Base-by-base conservation (phyloP, 345 rosid species). In the Noccaea bulbosa region DNA sequence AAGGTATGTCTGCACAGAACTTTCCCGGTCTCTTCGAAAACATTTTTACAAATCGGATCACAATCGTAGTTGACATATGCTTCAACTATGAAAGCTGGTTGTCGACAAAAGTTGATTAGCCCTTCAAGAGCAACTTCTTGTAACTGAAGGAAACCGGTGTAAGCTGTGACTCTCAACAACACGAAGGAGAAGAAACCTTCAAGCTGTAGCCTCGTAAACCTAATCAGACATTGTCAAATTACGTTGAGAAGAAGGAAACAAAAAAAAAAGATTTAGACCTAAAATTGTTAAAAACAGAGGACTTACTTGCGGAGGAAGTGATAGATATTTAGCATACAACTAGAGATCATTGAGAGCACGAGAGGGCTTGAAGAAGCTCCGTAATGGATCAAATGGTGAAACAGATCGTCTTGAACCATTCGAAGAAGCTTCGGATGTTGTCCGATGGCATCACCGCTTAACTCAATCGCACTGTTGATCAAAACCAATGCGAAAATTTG, bases 41-140 rank as follows among this genome's bases (percentile, higher is more conserved):
- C 41, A 57, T 80, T 86, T 32, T 67, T 79, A 79, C 86, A 84
- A 27, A 76, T 70, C 4, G 97, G 92, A 73, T 88, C 89, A 54
- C 95, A 91, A 10, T 94, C 97, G 47, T 85, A 94, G 76, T 91
- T 94, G 38, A 81, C 94, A 34, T 94, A 94, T 5, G 81, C 85
- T 83, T 94, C 99, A 46, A 83, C 69, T 49, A 85, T 76, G 72
- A 89, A 94, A 0, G 83, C 84, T 0, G 96, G 95, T 79, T 94
- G 99, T 66, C 96, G 65, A 65, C 93, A 84, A 50, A 94, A 94
- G 72, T 89, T 89, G 64, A 91, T 85, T 5, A 91, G 75, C 8
- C 86, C 97, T 84, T 94, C 97, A 4, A 91, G 74, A 0, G 91
- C 97, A 7, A 94, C 95, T 77, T 94, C 96, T 74, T 89, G 99